phyloP scores from a whole-genome alignment of 2,329 filamentous ascomycete species.

The Waltergamsia citrina region DNA sequence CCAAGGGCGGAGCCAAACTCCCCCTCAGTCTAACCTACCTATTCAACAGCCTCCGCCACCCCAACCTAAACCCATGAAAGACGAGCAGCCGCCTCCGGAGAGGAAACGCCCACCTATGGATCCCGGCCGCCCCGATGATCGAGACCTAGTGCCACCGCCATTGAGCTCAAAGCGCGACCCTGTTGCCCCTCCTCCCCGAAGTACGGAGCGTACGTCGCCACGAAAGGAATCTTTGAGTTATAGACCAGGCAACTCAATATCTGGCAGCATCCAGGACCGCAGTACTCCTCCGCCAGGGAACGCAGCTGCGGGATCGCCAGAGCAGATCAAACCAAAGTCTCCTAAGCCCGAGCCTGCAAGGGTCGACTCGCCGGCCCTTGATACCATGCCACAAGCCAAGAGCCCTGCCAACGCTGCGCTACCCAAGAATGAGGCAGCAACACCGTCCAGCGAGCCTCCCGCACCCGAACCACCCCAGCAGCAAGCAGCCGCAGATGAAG shows the following conservation, averaged over 20 bases:
- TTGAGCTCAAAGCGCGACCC: slow-evolving; percentile 35
- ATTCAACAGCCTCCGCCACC: slow-evolving; percentile 15
- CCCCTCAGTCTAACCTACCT: no score
- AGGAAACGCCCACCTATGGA: slow-evolving; percentile 60
- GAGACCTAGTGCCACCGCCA: slow-evolving; percentile 47
- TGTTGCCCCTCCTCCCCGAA: slow-evolving; percentile 38
- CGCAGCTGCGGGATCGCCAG: neutral
- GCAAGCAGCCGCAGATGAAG: slow-evolving; percentile 12
- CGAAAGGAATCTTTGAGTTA: slow-evolving; percentile 30
- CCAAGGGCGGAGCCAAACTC: no score
- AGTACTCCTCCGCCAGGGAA: slow-evolving; percentile 9
- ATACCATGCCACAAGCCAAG: slow-evolving; percentile 7
- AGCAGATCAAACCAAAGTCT: neutral
- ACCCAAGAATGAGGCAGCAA: slow-evolving; percentile 13
- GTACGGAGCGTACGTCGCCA: slow-evolving; percentile 36
- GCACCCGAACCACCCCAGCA: slow-evolving; percentile 15
- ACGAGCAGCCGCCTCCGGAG: slow-evolving; percentile 46
- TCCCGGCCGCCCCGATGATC: slow-evolving; percentile 42
- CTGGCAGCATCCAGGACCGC: slow-evolving; percentile 19
- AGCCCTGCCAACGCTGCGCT: slow-evolving; percentile 12
- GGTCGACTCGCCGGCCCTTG: slow-evolving; percentile 1
- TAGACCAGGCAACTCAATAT: slow-evolving; percentile 12
- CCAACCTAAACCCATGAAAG: slow-evolving; percentile 2
- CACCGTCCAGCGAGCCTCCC: slow-evolving; percentile 16
- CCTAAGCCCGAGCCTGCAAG: neutral